Evolutionary conservation across 768 basidiomycete genomes (phyloP).

Genomic region (Rhodotorula taiwanensis): DNA sequence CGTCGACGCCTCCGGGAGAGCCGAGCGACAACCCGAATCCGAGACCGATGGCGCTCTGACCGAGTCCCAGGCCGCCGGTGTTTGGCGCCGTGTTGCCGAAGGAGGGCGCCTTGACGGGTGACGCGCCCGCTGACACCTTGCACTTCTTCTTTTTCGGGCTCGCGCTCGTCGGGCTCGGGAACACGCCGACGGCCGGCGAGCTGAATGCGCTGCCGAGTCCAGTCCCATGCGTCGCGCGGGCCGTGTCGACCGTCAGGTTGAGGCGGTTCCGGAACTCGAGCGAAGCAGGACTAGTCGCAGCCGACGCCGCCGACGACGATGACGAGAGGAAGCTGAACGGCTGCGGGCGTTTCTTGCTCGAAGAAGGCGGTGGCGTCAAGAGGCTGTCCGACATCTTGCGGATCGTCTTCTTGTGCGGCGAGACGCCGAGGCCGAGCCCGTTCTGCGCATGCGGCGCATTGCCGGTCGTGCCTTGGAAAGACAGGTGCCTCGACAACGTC

Average conservation of each 20-base stretch:
- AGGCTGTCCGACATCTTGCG: not conserved
- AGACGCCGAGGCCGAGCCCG: not conserved
- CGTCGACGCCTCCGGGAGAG: too few species aligned
- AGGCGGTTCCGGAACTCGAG: not conserved
- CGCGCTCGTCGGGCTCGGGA: constrained; percentile 11
- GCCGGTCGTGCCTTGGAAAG: constrained; percentile 1
- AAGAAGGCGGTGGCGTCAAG: not conserved
- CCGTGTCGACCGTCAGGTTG: constrained; percentile 7
- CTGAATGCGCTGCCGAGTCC: constrained; percentile 30
- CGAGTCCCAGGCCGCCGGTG: too few species aligned
- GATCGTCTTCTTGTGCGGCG: not conserved
- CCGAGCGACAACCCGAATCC: constrained; percentile 3
- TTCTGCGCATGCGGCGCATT: not conserved
- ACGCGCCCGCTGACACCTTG: not conserved
- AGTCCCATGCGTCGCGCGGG: not conserved
- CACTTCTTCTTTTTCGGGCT: constrained; percentile 24
- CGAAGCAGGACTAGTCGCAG: not conserved
- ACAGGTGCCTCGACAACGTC: constrained; percentile 3
- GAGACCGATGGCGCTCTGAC: not conserved
- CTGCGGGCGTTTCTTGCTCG: not conserved
- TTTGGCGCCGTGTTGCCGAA: not conserved
- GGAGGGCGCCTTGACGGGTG: not conserved
- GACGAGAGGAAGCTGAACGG: not conserved
- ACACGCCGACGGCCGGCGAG: constrained; percentile 18
- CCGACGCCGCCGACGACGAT: not conserved